Evolutionary conservation across 2,329 filamentous ascomycete genomes (phyloP).

Genomic region (Hortaea werneckii): DNA sequence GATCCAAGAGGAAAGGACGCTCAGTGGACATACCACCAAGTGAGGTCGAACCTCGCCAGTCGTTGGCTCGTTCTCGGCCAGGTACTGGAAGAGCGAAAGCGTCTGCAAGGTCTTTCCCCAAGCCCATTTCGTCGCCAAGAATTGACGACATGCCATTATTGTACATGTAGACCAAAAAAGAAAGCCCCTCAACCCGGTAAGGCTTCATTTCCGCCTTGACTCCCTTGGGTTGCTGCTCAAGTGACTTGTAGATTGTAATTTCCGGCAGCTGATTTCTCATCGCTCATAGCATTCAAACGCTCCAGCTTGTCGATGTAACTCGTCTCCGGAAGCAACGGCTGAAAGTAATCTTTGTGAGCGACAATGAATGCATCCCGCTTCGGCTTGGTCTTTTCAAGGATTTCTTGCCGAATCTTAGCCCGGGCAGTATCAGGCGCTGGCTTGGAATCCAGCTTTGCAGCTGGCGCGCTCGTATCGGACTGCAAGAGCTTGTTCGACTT

Average conservation of each 20-base stretch:
- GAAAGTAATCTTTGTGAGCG: slow-evolving; percentile 35
- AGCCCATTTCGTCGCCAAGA: slow-evolving; percentile 42
- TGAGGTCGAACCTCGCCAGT: slow-evolving; percentile 33
- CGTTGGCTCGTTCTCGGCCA: slow-evolving; percentile 32
- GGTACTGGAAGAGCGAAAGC: slow-evolving; percentile 39
- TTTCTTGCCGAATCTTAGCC: slow-evolving; percentile 30
- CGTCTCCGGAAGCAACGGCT: slow-evolving; percentile 35
- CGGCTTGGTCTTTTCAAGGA: slow-evolving; percentile 31
- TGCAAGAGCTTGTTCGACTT: slow-evolving; percentile 4
- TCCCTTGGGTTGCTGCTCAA: slow-evolving; percentile 32
- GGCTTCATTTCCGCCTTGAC: slow-evolving; percentile 43
- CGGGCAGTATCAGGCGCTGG: slow-evolving; percentile 27
- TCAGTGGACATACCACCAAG: slow-evolving; percentile 42
- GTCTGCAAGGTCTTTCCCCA: slow-evolving; percentile 43
- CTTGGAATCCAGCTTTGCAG: neutral
- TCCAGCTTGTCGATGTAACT: slow-evolving; percentile 35
- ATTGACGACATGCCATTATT: slow-evolving; percentile 37
- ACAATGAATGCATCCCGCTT: slow-evolving; percentile 38
- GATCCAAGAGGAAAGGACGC: slow-evolving; percentile 41
- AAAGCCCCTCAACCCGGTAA: slow-evolving; percentile 42
- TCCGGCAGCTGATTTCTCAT: slow-evolving; percentile 6
- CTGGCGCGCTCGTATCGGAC: slow-evolving; percentile 4
- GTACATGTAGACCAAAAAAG: slow-evolving; percentile 39
- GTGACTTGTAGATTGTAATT: slow-evolving; percentile 30
- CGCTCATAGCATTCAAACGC: slow-evolving; percentile 2